Evolutionary conservation across 805 yeast genomes (phyloP).

Genomic region (Trichomonascus vanleenenianus): DNA sequence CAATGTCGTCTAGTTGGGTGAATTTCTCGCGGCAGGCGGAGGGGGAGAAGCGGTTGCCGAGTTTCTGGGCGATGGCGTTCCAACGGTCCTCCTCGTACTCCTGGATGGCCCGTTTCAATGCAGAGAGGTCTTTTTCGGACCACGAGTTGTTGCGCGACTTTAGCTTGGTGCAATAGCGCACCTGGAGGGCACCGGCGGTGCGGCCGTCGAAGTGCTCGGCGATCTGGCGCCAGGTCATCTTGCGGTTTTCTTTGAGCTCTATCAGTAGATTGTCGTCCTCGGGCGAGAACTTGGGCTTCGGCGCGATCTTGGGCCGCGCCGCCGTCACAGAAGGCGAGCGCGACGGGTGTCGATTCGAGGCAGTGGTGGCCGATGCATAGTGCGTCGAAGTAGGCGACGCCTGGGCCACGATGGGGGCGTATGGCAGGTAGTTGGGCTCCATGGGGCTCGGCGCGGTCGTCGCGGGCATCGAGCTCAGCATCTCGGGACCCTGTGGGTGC

Average conservation of each 20-base stretch:
- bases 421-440: background rate
- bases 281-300: conserved; percentile 21
- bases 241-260: conserved; percentile 57
- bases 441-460: background rate
- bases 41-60: conserved; percentile 17
- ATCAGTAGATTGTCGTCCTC: conserved; percentile 24
- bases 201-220: conserved; percentile 64
- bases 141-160: conserved; percentile 15
- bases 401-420: too few relatives aligned
- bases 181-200: conserved; percentile 79
- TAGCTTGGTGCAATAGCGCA: conserved; percentile 29
- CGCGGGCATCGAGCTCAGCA: background rate
- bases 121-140: conserved; percentile 15
- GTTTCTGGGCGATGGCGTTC: conserved; percentile 15
- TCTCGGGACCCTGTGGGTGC: background rate
- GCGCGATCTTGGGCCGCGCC: background rate
- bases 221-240: conserved; percentile 77
- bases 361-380: background rate
- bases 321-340: too few relatives aligned
- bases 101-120: conserved; percentile 13
- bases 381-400: too few relatives aligned
- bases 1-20: background rate
- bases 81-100: conserved; percentile 21
- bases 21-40: conserved; percentile 15
- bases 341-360: background rate